A percentile compares a stretch with the other conserved stretches of the same genome.
phyloP scores from a whole-genome alignment of 2,329 filamentous ascomycete genomes.

The Ustilaginoidea virens region DNA sequence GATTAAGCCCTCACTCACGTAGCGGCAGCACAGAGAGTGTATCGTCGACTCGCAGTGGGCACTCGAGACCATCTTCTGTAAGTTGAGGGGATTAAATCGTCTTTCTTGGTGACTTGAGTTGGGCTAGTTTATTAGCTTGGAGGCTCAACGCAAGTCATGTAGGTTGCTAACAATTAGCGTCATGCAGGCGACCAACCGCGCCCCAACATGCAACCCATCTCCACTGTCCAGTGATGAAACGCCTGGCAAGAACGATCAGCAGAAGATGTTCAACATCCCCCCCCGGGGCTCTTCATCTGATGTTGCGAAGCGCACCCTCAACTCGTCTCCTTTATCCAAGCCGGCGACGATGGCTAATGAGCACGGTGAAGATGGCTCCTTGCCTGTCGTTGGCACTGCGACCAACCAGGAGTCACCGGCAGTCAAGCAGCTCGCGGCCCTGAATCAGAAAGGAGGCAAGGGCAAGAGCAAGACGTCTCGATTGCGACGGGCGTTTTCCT shows the following conservation, averaged over 20 bases:
- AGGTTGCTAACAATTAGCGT: constrained; percentile 33
- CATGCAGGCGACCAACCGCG: constrained; percentile 43
- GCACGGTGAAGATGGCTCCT: constrained; percentile 26
- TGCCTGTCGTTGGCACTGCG: constrained; percentile 19
- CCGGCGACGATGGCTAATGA: constrained; percentile 48
- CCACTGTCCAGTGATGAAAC: constrained; percentile 30
- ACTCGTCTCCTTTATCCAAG: constrained; percentile 60
- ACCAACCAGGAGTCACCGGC: constrained; percentile 48
- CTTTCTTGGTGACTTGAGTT: background rate
- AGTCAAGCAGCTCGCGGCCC: constrained; percentile 69
- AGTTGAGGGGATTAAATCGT: constrained; percentile 21
- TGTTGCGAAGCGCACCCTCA: constrained; percentile 47
- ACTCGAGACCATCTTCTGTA: constrained; percentile 51
- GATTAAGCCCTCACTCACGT: constrained; percentile 19
- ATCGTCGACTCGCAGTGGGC: constrained; percentile 39
- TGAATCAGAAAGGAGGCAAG: constrained; percentile 66
- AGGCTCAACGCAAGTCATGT: constrained; percentile 15
- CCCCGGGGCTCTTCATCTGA: constrained; percentile 49
- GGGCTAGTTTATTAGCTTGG: no score
- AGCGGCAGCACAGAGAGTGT: constrained; percentile 52
- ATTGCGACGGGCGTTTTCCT: constrained; percentile 83
- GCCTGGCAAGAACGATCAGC: constrained; percentile 33
- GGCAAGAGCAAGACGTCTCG: constrained; percentile 76
- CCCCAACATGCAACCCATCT: constrained; percentile 38
- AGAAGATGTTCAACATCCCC: constrained; percentile 41